A percentile compares a stretch with the other conserved stretches of the same genome.
phyloP scores from a whole-genome alignment of 2,329 filamentous ascomycete species.

The Pseudogymnoascus sp. region DNA sequence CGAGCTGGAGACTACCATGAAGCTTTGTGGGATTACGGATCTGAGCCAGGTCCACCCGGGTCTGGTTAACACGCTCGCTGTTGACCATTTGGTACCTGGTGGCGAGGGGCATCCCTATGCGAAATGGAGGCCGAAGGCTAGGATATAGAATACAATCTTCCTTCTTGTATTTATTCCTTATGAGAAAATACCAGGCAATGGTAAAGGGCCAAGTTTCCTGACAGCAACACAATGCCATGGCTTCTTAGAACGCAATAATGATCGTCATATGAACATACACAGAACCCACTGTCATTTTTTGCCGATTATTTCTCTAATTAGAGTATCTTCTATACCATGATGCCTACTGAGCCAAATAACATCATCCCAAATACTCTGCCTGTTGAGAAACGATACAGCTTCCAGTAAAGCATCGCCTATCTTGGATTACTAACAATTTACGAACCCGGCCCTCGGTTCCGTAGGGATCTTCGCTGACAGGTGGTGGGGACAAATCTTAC shows the following conservation, averaged over 20 bases:
- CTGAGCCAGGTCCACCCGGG: constrained; percentile 54
- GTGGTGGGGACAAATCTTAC: not conserved
- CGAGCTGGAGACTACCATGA: constrained; percentile 60
- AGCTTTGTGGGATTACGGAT: constrained; percentile 55
- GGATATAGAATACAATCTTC: constrained; percentile 18
- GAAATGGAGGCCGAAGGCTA: constrained; percentile 27
- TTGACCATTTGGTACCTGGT: constrained; percentile 40
- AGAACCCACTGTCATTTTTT: not conserved
- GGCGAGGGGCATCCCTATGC: constrained; percentile 40
- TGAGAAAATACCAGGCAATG: not conserved
- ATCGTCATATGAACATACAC: not conserved
- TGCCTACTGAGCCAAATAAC: not conserved
- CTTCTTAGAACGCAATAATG: not conserved
- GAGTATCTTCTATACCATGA: not conserved
- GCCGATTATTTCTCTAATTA: not conserved
- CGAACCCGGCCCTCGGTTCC: not conserved
- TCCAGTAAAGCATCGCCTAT: not conserved
- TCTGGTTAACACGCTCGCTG: constrained; percentile 47
- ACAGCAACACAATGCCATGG: not conserved
- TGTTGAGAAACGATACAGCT: not conserved
- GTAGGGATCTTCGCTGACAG: not conserved
- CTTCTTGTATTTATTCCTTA: not conserved
- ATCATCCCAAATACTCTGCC: not conserved
- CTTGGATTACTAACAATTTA: not conserved
- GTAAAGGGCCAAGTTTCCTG: not conserved